phyloP scores from a whole-genome alignment of 805 yeast genomes.

The Cyberlindnera saturnus region DNA sequence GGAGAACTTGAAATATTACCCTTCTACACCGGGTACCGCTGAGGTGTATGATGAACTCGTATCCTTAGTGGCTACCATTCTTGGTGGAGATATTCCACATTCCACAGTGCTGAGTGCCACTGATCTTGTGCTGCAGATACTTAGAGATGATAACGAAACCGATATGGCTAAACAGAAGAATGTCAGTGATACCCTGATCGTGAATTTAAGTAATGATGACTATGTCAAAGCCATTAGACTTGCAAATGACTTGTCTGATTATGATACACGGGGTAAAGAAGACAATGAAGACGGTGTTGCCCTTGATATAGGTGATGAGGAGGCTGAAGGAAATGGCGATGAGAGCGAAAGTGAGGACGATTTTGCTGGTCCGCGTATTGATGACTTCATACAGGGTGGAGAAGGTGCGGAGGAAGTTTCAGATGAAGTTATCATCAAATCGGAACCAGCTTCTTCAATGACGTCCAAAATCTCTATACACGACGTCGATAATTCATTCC shows the following conservation, averaged over 20 bases:
- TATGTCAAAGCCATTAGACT: slow-evolving; percentile 27
- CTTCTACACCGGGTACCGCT: slow-evolving; percentile 48
- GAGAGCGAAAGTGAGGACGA: slow-evolving; percentile 28
- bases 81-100: slow-evolving; percentile 72
- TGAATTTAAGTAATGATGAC: slow-evolving; percentile 25
- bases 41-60: slow-evolving; percentile 51
- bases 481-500: slow-evolving; percentile 44
- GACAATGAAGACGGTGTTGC: slow-evolving; percentile 33
- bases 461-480: slow-evolving; percentile 26
- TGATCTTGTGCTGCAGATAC: slow-evolving; percentile 51
- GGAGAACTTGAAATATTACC: slow-evolving; percentile 55
- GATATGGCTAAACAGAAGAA: slow-evolving; percentile 40
- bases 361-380: slow-evolving; percentile 27
- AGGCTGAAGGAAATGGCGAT: slow-evolving; percentile 25
- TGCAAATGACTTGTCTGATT: slow-evolving; percentile 48
- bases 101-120: slow-evolving; percentile 67
- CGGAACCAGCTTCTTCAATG: slow-evolving; percentile 9
- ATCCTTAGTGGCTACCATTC: slow-evolving; percentile 46
- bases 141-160: slow-evolving; percentile 40
- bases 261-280: slow-evolving; percentile 28
- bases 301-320: slow-evolving; percentile 25
- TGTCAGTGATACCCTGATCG: slow-evolving; percentile 42
- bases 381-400: slow-evolving; percentile 23
- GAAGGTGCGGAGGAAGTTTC: slow-evolving; percentile 16
- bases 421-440: slow-evolving; percentile 15